A percentile compares a stretch with the other conserved stretches of the same genome.
These are phyloP conservation scores for Musa balbisiana DNA, from an alignment of 202 grass and related monocot species.

Conservation along the genomic window DNA sequence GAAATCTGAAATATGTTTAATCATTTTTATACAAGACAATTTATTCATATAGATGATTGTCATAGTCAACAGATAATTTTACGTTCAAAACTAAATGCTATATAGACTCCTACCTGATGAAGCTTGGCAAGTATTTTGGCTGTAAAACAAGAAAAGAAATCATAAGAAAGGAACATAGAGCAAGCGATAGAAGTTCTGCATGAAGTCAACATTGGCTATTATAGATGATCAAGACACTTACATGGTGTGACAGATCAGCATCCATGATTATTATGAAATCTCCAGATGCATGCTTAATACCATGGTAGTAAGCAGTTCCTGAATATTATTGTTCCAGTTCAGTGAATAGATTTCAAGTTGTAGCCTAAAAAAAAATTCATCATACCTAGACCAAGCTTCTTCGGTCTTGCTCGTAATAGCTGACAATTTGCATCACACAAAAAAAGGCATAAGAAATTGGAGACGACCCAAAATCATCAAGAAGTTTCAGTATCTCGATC, in stretches of 20 bases:
- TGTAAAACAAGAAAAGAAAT: constrained; percentile 34
- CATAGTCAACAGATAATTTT: background rate
- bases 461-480: constrained; percentile 9
- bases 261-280: constrained; percentile 88
- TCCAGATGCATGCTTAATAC: constrained; percentile 75
- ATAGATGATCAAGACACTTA: constrained; percentile 10
- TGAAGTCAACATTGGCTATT: background rate
- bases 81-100: background rate
- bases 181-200: background rate
- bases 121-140: constrained; percentile 96
- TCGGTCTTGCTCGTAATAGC: constrained; percentile 77
- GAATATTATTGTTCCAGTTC: constrained; percentile 9
- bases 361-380: constrained; percentile 10
- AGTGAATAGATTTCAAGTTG: constrained; percentile 19
- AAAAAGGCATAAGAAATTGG: constrained; percentile 22
- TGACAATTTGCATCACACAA: constrained; percentile 29
- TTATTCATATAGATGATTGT: background rate
- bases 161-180: constrained; percentile 1
- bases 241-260: constrained; percentile 86
- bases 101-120: constrained; percentile 56
- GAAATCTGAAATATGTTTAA: background rate
- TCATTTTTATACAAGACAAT: background rate
- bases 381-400: constrained; percentile 87
- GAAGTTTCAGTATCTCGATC: background rate
- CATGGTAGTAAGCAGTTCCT: constrained; percentile 93